These are phyloP conservation scores for Arthrinium phaeospermum DNA, from an alignment of 2,329 filamentous ascomycete genomes.

Conservation along the genomic window DNA sequence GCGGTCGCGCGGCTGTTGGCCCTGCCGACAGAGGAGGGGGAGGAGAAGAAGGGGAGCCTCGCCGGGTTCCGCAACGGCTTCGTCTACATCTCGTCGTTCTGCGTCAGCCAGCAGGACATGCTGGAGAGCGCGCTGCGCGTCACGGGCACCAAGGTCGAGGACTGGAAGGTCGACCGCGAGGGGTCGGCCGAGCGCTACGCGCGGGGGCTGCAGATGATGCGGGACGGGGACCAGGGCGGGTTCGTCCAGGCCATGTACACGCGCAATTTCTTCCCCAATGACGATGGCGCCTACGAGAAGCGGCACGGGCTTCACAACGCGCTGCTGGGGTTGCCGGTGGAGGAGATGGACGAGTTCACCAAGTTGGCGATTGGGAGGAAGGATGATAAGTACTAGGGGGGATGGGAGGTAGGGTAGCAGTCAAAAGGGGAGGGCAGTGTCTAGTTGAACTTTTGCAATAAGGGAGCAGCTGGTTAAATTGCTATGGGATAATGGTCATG, in stretches of 20 bases:
- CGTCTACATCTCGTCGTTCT: conserved; percentile 62
- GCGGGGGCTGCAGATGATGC: conserved; percentile 45
- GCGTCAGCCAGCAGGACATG: conserved; percentile 67
- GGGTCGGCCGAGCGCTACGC: conserved; percentile 51
- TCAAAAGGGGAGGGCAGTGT: not conserved
- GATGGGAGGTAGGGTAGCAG: too few species aligned
- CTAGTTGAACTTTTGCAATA: not conserved
- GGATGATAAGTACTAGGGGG: not conserved
- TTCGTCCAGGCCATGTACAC: conserved; percentile 23
- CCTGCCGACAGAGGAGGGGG: conserved; percentile 44
- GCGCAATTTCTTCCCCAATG: conserved; percentile 23
- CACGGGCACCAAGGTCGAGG: conserved; percentile 54
- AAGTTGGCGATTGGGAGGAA: conserved; percentile 15
- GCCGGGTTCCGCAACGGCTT: conserved; percentile 52
- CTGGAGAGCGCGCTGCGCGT: conserved; percentile 65
- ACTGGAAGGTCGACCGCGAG: conserved; percentile 65
- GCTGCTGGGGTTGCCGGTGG: conserved; percentile 21
- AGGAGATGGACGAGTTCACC: conserved; percentile 24
- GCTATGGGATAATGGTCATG: not conserved
- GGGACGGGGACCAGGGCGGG: conserved; percentile 13
- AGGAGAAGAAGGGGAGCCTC: conserved; percentile 39
- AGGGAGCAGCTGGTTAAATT: not conserved
- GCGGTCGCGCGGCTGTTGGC: conserved; percentile 58
- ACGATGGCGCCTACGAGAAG: conserved; percentile 18
- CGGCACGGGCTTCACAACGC: conserved; percentile 18